phyloP scores from a whole-genome alignment of 2,329 filamentous ascomycete species.

The Colletotrichum limetticola region DNA sequence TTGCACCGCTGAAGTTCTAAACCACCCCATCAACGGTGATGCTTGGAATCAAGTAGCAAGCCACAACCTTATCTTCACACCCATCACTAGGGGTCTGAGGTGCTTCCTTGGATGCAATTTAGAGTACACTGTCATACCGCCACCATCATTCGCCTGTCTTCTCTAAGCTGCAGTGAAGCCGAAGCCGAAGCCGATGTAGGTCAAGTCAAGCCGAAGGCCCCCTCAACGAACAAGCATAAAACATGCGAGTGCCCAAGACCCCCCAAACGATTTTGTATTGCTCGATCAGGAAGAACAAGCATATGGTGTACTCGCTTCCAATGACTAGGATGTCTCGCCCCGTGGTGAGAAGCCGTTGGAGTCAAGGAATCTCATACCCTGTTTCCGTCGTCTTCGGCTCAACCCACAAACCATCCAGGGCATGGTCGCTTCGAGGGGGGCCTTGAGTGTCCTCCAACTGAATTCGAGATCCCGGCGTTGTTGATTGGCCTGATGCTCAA shows the following conservation, averaged over 20 bases:
- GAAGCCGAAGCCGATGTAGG: conserved; percentile 18
- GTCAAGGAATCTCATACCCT: not conserved
- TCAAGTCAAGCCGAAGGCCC: not conserved
- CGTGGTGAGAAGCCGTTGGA: not conserved
- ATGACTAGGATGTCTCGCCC: not conserved
- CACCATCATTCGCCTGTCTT: not conserved
- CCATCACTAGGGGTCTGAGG: too few species aligned
- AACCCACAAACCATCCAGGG: not conserved
- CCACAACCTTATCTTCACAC: not conserved
- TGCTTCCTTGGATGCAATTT: too few species aligned
- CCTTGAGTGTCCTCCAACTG: not conserved
- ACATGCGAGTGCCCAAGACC: not conserved
- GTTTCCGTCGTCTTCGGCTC: not conserved
- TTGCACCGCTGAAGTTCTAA: too few species aligned
- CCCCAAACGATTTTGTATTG: not conserved
- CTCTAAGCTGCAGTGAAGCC: not conserved
- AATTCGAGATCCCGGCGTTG: too few species aligned
- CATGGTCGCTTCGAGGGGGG: not conserved
- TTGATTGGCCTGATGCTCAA: not conserved
- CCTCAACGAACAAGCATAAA: not conserved
- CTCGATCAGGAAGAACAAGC: not conserved
- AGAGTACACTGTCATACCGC: too few species aligned
- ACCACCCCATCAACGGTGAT: too few species aligned
- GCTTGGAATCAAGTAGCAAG: not conserved
- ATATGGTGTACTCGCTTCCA: not conserved